Base-by-base conservation (phyloP, 1,284 basidiomycete species). In the Psilocybe mexicana region DNA sequence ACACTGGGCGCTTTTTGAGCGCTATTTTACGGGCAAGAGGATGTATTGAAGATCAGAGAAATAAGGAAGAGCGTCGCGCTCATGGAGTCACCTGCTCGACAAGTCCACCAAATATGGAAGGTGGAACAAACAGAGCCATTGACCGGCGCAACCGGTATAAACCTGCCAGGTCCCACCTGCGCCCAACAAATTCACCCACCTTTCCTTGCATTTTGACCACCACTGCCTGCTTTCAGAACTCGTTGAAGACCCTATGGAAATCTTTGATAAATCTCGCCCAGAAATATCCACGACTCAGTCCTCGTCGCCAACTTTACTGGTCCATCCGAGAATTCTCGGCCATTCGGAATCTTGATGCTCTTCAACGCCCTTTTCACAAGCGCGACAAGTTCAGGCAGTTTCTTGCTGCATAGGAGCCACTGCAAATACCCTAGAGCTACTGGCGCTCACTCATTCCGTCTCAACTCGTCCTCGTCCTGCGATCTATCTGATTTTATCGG, bases 91-190 rank as follows among this genome's bases (percentile, higher is more conserved):
- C 55, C 33, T 60, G 56, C 18, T 38, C 47, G 14, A 57, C 58
- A 65, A 65, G 58, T 42, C 58, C 24, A 42, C 50, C 60, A 53
- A 46, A 60, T 56, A 49, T 49, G 53, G 59, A 33, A 60, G 28
- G 8, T 33, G 14, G n/a, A 53, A 46, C 55, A 63, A 64, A 63
- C 55, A 65, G 57, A 57, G 33, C 26, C 30, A 48, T 70, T 69
- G 72, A 65, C 71, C 71, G 71, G 63, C 63, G 61, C 64, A 52
- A 69, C 64, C 69, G 70, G 71, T 67, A 72, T 70, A 72, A 71
- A 71, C 68, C 64, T 70, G 65, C 61, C 67, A 66, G 67, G 60
- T 65, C 65, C 63, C 67, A 67, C 68, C 61, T 56, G 64, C 67
- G 67, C 69, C 66, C 68, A 66, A 58, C 43, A 61, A 55, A 56